phyloP scores from a whole-genome alignment of 139 green algal species.

The Coelastrella sp. region DNA sequence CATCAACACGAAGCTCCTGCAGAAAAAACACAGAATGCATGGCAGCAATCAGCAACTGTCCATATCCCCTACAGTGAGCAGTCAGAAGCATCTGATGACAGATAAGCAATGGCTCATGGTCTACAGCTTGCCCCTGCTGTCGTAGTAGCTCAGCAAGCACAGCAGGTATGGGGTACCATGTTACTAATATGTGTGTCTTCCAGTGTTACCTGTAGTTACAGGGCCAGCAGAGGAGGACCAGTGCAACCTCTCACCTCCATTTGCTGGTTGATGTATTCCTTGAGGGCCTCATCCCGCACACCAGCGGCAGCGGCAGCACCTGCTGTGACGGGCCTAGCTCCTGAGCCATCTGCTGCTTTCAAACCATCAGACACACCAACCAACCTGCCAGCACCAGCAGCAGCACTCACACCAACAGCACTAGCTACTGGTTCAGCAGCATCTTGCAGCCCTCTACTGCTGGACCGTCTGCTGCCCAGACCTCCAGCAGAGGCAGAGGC shows the following conservation, averaged over 20 bases:
- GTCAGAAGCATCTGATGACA: background rate
- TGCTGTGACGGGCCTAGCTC: background rate
- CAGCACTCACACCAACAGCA: background rate
- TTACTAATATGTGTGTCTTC: too few species aligned
- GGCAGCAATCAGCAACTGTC: background rate
- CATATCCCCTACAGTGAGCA: background rate
- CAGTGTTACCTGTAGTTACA: background rate
- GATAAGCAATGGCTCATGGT: background rate
- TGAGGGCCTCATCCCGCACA: constrained; percentile 41
- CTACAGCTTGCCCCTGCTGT: background rate
- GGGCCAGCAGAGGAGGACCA: background rate
- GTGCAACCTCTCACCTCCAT: constrained; percentile 13
- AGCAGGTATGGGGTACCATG: too few species aligned
- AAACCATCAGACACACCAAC: background rate
- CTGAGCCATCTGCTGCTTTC: background rate
- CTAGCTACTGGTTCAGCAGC: background rate
- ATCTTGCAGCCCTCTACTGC: constrained; percentile 1
- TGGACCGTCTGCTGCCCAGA: background rate
- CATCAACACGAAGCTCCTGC: constrained; percentile 25
- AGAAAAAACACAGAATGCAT: background rate
- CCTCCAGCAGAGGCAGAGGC: background rate
- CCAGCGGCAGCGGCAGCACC: background rate
- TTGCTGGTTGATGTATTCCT: constrained; percentile 41
- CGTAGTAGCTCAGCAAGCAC: too few species aligned
- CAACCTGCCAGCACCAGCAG: background rate